These are phyloP conservation scores for Panaeolus cyanescens DNA, from an alignment of 768 basidiomycete genomes.

Conservation along the genomic window DNA sequence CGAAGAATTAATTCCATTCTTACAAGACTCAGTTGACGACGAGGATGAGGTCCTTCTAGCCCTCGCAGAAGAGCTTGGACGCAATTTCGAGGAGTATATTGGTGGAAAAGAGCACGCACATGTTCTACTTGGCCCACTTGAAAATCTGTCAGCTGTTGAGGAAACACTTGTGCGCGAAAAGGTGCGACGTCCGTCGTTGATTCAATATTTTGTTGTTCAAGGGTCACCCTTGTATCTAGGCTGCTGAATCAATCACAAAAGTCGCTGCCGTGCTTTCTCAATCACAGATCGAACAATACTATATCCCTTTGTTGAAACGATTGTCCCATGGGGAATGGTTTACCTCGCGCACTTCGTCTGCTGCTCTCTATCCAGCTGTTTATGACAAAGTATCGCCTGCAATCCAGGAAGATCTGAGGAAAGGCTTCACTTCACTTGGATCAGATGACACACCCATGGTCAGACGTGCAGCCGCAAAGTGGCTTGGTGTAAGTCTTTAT, in stretches of 20 bases:
- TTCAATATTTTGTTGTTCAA: slow-evolving; percentile 8
- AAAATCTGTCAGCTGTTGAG: slow-evolving; percentile 95
- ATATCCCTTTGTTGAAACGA: slow-evolving; percentile 88
- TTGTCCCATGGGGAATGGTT: slow-evolving; percentile 97
- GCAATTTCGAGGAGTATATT: slow-evolving; percentile 90
- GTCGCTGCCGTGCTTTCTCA: slow-evolving; percentile 77
- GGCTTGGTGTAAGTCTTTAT: slow-evolving; percentile 78
- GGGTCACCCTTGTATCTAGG: slow-evolving; percentile 47
- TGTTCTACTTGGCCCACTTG: slow-evolving; percentile 86
- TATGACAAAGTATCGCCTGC: slow-evolving; percentile 76
- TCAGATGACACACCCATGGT: slow-evolving; percentile 99
- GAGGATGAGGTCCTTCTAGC: slow-evolving; percentile 98
- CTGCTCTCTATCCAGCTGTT: slow-evolving; percentile 88
- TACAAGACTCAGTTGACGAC: slow-evolving; percentile 98
- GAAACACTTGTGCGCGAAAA: slow-evolving; percentile 98
- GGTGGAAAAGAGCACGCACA: slow-evolving; percentile 90
- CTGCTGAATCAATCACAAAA: slow-evolving; percentile 94
- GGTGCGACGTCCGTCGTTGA: slow-evolving; percentile 44
- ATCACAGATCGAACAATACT: slow-evolving; percentile 82
- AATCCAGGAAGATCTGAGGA: slow-evolving; percentile 86
- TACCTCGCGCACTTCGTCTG: slow-evolving; percentile 94
- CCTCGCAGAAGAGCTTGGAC: slow-evolving; percentile 92
- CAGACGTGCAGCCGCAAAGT: slow-evolving; percentile 92
- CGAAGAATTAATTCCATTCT: slow-evolving; percentile 94
- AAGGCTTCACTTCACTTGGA: slow-evolving; percentile 78